Percentiles rank a stretch among this genome's conserved stretches.
Evolutionary conservation across 73 alveolate species (phyloP).

Genomic region (Paramecium caudatum): DNA sequence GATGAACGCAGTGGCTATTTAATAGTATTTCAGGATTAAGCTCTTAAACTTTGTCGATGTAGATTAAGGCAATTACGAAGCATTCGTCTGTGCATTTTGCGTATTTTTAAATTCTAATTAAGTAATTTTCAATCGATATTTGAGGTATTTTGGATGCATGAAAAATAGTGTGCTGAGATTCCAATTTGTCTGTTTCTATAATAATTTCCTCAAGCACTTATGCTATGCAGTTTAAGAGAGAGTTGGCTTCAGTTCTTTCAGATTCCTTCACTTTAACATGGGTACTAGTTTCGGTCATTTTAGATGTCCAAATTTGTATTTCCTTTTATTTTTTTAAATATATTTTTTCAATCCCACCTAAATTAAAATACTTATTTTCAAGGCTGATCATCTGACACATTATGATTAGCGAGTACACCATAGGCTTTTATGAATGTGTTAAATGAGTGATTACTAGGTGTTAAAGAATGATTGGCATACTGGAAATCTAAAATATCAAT

Average conservation of each 20-base stretch:
- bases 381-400: too few species aligned
- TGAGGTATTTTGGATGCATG: conserved; percentile 55
- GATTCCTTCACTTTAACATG: background rate
- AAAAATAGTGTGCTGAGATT: conserved; percentile 6
- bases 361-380: too few species aligned
- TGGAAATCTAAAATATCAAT: too few species aligned
- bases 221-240: conserved; percentile 53
- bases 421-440: too few species aligned
- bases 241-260: conserved; percentile 11
- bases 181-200: conserved; percentile 36
- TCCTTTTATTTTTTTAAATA: too few species aligned
- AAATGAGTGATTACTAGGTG: too few species aligned
- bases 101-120: conserved; percentile 36
- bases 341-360: too few species aligned
- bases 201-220: conserved; percentile 18
- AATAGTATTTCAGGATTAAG: background rate
- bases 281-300: conserved; percentile 9
- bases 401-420: too few species aligned
- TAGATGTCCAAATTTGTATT: too few species aligned
- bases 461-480: too few species aligned
- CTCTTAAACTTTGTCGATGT: conserved; percentile 43
- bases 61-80: conserved; percentile 31
- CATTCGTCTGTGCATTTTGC: conserved; percentile 53
- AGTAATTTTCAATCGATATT: background rate
- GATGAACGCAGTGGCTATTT: conserved; percentile 46